Evolutionary conservation across 2,329 filamentous ascomycete genomes (phyloP).

Genomic region (Ustulina deusta): DNA sequence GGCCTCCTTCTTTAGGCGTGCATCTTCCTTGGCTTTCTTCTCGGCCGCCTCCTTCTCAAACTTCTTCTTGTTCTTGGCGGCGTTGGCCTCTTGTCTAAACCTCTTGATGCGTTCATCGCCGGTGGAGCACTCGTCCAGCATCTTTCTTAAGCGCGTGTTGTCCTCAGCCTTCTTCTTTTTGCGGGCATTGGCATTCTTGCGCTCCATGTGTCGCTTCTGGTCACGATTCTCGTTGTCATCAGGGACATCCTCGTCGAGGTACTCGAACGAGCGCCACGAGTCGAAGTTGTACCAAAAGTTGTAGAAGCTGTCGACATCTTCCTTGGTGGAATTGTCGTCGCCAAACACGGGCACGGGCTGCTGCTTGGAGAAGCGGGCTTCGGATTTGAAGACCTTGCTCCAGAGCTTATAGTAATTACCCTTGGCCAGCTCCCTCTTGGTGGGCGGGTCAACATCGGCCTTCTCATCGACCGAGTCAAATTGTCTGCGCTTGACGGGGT

Average conservation of each 20-base stretch:
- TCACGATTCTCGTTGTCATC: constrained; percentile 99
- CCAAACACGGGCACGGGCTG: constrained; percentile 91
- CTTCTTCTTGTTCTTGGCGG: constrained; percentile 95
- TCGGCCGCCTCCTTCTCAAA: constrained; percentile 91
- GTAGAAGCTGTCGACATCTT: constrained; percentile 95
- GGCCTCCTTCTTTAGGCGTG: constrained; percentile 83
- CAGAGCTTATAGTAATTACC: constrained; percentile 97
- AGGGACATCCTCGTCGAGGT: constrained; percentile 97
- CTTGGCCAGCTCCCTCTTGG: constrained; percentile 89
- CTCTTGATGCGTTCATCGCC: constrained; percentile 96
- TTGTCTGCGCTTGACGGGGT: constrained; percentile 92
- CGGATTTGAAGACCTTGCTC: constrained; percentile 88
- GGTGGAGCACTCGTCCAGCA: constrained; percentile 87
- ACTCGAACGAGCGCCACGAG: constrained; percentile 97
- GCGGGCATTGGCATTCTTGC: constrained; percentile 96
- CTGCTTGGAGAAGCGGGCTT: constrained; percentile 90
- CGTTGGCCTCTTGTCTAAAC: constrained; percentile 92
- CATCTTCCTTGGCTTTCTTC: constrained; percentile 87
- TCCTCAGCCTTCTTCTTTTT: constrained; percentile 99
- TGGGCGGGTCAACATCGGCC: constrained; percentile 90
- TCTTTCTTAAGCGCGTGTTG: constrained; percentile 86
- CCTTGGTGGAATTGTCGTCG: constrained; percentile 83
- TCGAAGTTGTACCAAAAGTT: constrained; percentile 99
- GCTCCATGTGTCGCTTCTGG: constrained; percentile 97
- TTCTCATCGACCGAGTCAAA: constrained; percentile 97